A percentile compares a stretch with the other conserved stretches of the same genome.
Evolutionary conservation across 2,329 filamentous ascomycete species (phyloP).

Genomic region (Aspergillus aculeatinus): DNA sequence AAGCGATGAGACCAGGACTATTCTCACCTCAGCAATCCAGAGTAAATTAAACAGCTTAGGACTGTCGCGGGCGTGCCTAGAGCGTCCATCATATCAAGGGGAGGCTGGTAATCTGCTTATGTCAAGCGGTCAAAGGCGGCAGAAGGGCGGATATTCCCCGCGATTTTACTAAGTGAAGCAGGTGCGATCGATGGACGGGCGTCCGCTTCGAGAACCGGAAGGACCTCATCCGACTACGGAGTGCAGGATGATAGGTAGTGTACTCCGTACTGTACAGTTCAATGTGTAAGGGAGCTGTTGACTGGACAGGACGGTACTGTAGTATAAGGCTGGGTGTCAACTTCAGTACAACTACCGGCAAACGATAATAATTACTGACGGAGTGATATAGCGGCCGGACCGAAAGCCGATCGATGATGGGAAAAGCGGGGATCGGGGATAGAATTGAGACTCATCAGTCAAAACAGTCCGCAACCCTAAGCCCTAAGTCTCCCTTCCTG

Average conservation of each 20-base stretch:
- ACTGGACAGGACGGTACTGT: too few relatives aligned
- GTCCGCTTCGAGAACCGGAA: too few relatives aligned
- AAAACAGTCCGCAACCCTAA: constrained; percentile 18
- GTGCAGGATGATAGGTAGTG: too few relatives aligned
- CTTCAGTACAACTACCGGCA: background rate
- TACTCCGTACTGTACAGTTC: too few relatives aligned
- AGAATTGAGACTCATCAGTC: background rate
- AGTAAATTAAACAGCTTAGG: background rate
- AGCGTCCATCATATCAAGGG: background rate
- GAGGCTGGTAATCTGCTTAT: background rate
- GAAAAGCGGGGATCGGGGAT: constrained; percentile 3
- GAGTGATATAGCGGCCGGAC: background rate
- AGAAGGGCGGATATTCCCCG: background rate
- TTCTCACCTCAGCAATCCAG: background rate
- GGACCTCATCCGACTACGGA: too few relatives aligned
- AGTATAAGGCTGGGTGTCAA: background rate
- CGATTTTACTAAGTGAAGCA: background rate
- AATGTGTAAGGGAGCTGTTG: too few relatives aligned
- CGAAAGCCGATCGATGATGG: background rate
- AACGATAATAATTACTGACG: background rate
- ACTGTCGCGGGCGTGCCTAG: background rate
- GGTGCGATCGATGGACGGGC: background rate
- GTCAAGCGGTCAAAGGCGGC: background rate
- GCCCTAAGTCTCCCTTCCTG: constrained; percentile 20
- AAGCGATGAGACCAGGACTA: background rate